phyloP scores from a whole-genome alignment of 2,329 filamentous ascomycete species.

The Fusarium dimerum region DNA sequence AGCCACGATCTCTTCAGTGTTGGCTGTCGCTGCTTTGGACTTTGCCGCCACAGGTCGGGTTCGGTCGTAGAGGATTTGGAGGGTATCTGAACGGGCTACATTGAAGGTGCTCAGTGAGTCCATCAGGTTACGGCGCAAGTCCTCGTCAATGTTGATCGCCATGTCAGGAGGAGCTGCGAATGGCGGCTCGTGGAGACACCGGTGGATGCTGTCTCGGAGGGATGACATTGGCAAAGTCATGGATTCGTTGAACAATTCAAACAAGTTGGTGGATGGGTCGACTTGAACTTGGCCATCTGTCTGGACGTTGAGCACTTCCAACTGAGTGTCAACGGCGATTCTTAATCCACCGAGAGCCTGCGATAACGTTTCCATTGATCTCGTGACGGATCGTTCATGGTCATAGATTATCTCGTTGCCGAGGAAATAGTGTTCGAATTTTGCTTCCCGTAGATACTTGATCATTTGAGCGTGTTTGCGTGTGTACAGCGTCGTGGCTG shows the following conservation, averaged over 20 bases:
- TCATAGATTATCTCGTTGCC: slow-evolving; percentile 79
- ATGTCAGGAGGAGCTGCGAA: slow-evolving; percentile 40
- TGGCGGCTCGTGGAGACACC: slow-evolving; percentile 25
- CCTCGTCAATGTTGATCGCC: slow-evolving; percentile 61
- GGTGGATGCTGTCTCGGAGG: slow-evolving; percentile 13
- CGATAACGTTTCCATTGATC: slow-evolving; percentile 80
- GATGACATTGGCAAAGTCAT: slow-evolving; percentile 19
- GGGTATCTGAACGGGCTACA: slow-evolving; percentile 84
- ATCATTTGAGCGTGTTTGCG: slow-evolving; percentile 69
- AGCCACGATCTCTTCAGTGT: slow-evolving; percentile 91
- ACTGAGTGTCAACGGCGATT: slow-evolving; percentile 87
- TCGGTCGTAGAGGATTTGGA: slow-evolving; percentile 76
- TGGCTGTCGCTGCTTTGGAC: slow-evolving; percentile 68
- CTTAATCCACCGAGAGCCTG: slow-evolving; percentile 88
- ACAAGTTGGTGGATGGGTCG: slow-evolving; percentile 11
- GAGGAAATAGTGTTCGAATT: slow-evolving; percentile 81
- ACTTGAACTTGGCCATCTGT: accelerated
- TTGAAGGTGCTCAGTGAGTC: slow-evolving; percentile 84
- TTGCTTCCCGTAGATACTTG: slow-evolving; percentile 80
- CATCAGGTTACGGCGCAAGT: slow-evolving; percentile 84
- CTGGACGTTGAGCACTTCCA: slow-evolving; percentile 61
- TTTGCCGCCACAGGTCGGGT: slow-evolving; percentile 62
- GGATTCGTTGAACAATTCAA: slow-evolving; percentile 17
- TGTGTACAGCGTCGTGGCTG: slow-evolving; percentile 63
- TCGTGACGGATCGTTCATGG: slow-evolving; percentile 76